A percentile compares a stretch with the other conserved stretches of the same genome.
Conservation (phyloP, 192 early-diverging fungal genomes). For the Diversispora epigaea region DNA sequence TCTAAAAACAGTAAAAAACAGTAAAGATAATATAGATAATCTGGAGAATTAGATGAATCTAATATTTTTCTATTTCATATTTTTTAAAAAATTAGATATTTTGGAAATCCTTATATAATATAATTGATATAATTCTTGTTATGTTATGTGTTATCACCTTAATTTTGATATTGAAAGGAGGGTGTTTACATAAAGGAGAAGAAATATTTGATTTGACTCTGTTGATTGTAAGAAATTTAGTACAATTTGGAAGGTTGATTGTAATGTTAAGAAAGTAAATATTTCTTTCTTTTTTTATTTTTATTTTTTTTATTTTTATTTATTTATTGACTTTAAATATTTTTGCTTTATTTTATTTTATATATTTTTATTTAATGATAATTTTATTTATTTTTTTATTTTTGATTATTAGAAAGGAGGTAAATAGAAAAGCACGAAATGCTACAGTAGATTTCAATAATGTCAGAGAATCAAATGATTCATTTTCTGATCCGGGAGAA, state of each 20-base stretch:
- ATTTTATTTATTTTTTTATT: background rate
- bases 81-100: conserved; percentile 41
- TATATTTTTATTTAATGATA: too few species aligned
- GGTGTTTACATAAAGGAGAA: conserved; percentile 69
- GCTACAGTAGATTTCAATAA: conserved; percentile 28
- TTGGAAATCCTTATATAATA: conserved; percentile 70
- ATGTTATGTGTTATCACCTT: conserved; percentile 67
- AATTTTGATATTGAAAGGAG: conserved; percentile 57
- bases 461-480: conserved; percentile 16
- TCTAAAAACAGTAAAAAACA: too few species aligned
- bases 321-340: too few species aligned
- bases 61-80: background rate
- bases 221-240: conserved; percentile 70
- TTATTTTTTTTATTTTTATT: background rate
- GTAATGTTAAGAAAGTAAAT: conserved; percentile 65
- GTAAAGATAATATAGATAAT: too few species aligned
- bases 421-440: conserved; percentile 27
- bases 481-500: background rate
- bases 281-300: background rate
- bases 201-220: conserved; percentile 71
- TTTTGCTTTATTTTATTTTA: too few species aligned
- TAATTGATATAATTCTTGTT: conserved; percentile 70
- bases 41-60: background rate
- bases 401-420: conserved; percentile 1
- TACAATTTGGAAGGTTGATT: conserved; percentile 67